Base-by-base conservation (phyloP, 2,329 filamentous ascomycete species). In the Sclerotiophoma versabilis region DNA sequence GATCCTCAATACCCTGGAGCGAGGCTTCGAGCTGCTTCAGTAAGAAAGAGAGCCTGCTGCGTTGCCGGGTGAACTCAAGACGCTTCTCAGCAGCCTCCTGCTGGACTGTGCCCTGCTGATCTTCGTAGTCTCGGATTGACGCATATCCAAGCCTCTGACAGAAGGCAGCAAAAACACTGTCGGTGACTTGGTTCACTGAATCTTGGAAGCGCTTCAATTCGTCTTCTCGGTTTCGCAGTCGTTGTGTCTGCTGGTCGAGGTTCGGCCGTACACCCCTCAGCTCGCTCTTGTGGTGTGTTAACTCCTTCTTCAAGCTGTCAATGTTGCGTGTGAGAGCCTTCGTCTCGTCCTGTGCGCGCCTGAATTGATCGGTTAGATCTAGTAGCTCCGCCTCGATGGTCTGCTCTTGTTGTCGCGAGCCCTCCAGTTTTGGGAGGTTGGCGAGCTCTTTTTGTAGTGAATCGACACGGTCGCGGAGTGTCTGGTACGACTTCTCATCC, bases 121-220 rank as follows among this genome's bases (percentile, higher is more conserved):
- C 89, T 72, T 98, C 92, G 68, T 98, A 99, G 53, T 92, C 90
- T 54, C 93, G 90, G 60, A 99, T 96, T 67, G 96, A 89, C 53
- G 85, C 83, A 73, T 96, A 98, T 0, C 93, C 92, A 17, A 97
- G 85, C 49, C 90, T 86, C 65, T 87, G 84, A 78, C 95, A 99
- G 78, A 99, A 99, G 33, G 82, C 82, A 19, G 83, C 82, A 74
- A 97, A 99, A 25, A 99, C 83, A 64, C 92, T 84, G 71, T 99
- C 95, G 71, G 97, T 92, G 15, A 96, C 90, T 49, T 86, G 83
- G 36, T 89, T 85, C 57, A 98, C 90, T 1, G 89, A 86, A 22
- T 82, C 78, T 64, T 85, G 80, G 43, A 84, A 82, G 43, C 80
- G 77, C 36, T 82, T 74, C 10, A 90, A 83, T 22, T 81, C 81